phyloP scores from a whole-genome alignment of 2,329 filamentous ascomycete species.

The Ampelomyces quisqualis region DNA sequence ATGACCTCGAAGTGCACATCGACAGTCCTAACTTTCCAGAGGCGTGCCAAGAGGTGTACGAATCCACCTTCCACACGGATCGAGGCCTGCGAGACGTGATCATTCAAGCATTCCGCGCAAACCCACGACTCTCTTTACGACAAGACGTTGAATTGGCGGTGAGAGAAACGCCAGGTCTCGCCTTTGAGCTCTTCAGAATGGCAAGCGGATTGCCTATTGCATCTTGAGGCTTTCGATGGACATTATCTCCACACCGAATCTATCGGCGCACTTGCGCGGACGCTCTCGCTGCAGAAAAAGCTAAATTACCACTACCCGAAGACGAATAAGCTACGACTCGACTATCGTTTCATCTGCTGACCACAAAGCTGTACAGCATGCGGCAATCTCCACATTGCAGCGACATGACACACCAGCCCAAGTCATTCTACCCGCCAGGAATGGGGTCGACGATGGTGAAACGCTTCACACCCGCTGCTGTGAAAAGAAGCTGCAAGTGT shows the following conservation, averaged over 20 bases:
- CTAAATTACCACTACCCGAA: no score
- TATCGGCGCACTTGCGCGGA: neutral
- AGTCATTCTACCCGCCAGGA: neutral
- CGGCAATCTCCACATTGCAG: neutral
- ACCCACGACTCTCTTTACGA: conserved; percentile 49
- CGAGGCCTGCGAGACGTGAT: conserved; percentile 52
- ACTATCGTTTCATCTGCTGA: neutral
- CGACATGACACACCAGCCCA: neutral
- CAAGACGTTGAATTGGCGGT: conserved; percentile 49
- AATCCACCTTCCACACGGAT: conserved; percentile 52
- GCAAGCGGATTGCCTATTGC: conserved; percentile 49
- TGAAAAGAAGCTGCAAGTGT: neutral
- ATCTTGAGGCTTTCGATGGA: conserved; percentile 19
- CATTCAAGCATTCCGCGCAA: conserved; percentile 50
- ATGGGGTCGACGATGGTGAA: neutral
- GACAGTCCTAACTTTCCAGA: conserved; percentile 50
- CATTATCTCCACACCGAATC: neutral
- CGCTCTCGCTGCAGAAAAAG: neutral
- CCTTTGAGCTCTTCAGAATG: conserved; percentile 52
- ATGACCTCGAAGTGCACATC: conserved; percentile 48
- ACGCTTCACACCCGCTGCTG: neutral
- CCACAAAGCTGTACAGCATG: neutral
- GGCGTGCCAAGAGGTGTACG: conserved; percentile 53
- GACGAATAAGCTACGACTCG: neutral
- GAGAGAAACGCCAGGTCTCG: conserved; percentile 49